Conservation (phyloP, 2,329 filamentous ascomycete genomes). For the Clarireedia sp. region DNA sequence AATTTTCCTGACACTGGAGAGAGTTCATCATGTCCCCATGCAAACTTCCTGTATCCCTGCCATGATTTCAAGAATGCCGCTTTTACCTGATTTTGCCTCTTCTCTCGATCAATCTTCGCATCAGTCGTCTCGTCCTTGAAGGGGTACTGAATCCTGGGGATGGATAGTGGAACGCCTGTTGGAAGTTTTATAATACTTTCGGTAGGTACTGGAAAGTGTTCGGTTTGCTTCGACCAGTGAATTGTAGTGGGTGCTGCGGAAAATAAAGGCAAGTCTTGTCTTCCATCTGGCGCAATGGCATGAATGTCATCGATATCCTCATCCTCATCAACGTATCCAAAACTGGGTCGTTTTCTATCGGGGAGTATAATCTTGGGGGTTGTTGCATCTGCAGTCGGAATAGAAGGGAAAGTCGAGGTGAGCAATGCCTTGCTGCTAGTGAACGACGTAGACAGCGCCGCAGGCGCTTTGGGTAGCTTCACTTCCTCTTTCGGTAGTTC, state of each 20-base stretch:
- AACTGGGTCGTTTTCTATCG: constrained; percentile 19
- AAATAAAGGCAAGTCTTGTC: constrained; percentile 19
- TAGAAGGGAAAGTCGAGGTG: neutral
- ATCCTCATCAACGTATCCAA: constrained; percentile 12
- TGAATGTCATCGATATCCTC: constrained; percentile 18
- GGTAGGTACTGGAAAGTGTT: constrained; percentile 68
- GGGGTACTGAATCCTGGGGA: constrained; percentile 69
- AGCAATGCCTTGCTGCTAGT: neutral
- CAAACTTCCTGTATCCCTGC: constrained; percentile 70
- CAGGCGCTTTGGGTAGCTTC: neutral
- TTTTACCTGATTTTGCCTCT: constrained; percentile 60
- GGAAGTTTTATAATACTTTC: constrained; percentile 70
- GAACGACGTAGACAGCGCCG: neutral
- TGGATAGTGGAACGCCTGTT: constrained; percentile 56
- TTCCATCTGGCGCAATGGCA: constrained; percentile 23
- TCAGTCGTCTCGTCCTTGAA: constrained; percentile 59
- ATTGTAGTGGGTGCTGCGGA: constrained; percentile 29
- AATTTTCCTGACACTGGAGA: constrained; percentile 59
- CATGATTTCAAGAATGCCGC: constrained; percentile 71
- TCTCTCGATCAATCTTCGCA: constrained; percentile 53
- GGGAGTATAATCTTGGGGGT: constrained; percentile 22
- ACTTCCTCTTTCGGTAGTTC: neutral
- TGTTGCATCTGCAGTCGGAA: constrained; percentile 7
- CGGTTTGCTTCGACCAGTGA: constrained; percentile 67
- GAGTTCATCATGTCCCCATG: constrained; percentile 84